phyloP scores from a whole-genome alignment of 2,329 filamentous ascomycete species.

The Aspergillus sp. region DNA sequence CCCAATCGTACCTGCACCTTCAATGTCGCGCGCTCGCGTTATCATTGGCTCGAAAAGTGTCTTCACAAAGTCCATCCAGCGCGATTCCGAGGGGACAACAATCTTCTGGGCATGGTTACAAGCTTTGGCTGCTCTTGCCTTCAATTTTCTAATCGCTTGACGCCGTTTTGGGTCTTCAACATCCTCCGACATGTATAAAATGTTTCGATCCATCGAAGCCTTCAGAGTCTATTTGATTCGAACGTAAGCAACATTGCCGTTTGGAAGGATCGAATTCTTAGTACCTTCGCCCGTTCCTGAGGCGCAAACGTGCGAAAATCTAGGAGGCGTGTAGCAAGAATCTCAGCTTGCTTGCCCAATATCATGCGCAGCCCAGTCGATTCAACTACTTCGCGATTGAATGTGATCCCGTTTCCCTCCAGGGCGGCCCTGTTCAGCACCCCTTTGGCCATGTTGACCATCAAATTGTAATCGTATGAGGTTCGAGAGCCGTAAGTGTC shows the following conservation, averaged over 20 bases:
- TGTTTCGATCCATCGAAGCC: too few relatives aligned
- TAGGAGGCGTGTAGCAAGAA: not conserved
- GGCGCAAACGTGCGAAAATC: not conserved
- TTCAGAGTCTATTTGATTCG: too few relatives aligned
- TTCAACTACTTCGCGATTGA: not conserved
- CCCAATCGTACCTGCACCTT: too few relatives aligned
- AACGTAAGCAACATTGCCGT: not conserved
- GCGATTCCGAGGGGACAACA: too few relatives aligned
- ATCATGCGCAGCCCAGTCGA: not conserved
- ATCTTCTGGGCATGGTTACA: too few relatives aligned
- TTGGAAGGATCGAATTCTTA: not conserved
- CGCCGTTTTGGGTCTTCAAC: too few relatives aligned
- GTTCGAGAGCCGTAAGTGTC: not conserved
- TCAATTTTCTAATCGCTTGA: too few relatives aligned
- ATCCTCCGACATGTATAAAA: too few relatives aligned
- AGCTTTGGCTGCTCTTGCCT: too few relatives aligned
- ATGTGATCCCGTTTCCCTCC: not conserved
- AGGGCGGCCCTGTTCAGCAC: not conserved
- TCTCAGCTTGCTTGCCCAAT: not conserved
- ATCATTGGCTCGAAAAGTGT: too few relatives aligned
- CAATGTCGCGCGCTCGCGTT: too few relatives aligned
- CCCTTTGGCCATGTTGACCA: not conserved
- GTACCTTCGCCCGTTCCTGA: not conserved
- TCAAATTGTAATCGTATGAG: not conserved
- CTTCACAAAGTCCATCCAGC: too few relatives aligned